Conservation (phyloP, 1,284 basidiomycete species). For the Entoloma clypeatum region DNA sequence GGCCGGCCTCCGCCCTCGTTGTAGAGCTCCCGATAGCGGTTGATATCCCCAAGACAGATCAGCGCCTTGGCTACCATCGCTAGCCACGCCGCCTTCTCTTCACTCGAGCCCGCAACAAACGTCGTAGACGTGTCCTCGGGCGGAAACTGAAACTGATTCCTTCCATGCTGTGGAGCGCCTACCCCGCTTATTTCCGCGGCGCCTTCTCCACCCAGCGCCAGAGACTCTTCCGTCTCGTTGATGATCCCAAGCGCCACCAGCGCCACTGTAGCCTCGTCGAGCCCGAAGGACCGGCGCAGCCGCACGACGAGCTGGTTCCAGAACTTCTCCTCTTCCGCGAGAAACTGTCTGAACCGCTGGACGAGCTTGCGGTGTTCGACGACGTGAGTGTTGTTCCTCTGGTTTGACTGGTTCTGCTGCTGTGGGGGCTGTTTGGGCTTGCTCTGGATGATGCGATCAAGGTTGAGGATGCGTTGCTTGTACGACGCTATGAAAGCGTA, state of each 20-base stretch:
- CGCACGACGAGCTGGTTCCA: conserved; percentile 77
- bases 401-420: conserved; percentile 35
- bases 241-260: conserved; percentile 58
- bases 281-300: conserved; percentile 63
- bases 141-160: conserved; percentile 56
- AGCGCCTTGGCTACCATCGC: conserved; percentile 83
- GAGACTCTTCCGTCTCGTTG: conserved; percentile 29
- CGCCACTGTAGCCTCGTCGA: conserved; percentile 54
- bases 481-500: conserved; percentile 84
- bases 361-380: conserved; percentile 83
- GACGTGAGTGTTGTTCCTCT: conserved; percentile 46
- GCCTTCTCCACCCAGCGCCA: conserved; percentile 16
- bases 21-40: conserved; percentile 90
- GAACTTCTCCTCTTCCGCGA: conserved; percentile 84
- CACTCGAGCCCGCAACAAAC: conserved; percentile 39
- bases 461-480: conserved; percentile 67
- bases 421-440: conserved; percentile 29
- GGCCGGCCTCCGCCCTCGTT: conserved; percentile 67
- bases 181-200: conserved; percentile 24
- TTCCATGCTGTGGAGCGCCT: conserved; percentile 27
- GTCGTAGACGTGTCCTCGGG: conserved; percentile 41
- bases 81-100: conserved; percentile 59
- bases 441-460: conserved; percentile 60
- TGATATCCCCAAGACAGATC: conserved; percentile 91
- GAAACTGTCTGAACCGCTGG: conserved; percentile 84